Evolutionary conservation across 352 stramenopile genomes (phyloP), one percentile per base, ranked within the genome.

Genomic region (Peronospora belbahrii): DNA sequence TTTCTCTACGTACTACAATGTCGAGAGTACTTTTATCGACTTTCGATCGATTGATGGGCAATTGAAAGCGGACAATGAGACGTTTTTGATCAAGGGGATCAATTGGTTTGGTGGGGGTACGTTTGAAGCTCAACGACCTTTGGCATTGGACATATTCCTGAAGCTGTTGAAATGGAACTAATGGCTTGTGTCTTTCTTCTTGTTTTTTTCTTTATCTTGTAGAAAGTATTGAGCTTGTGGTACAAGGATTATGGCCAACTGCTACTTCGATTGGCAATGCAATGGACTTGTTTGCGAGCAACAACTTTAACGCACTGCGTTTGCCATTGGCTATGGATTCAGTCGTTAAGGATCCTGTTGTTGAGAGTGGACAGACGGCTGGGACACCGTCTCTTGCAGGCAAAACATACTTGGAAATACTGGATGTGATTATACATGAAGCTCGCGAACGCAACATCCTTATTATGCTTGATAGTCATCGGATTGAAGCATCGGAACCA

Each of bases 281-380:
- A 2, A 38, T 83, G 39, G 67, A 83, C 44, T 35, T 81, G 14
- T 66, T 86, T 19, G 41, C 45, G 6, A 56, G 47, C 5, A 65
- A 81, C 35, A 56, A 71, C 43, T 61, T 86, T 15, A 86, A 86
- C 32, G 74, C 74, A 6, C 17, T 86, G 32, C 69, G 74, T 4
- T 57, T 86, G 11, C 74, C 74, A 14, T 43, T 86, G n/a, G 74
- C 74, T n/a, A 68, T 83, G 56, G 74, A 86, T 52, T 77, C 70
- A 13, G 55, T 86, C 4, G 34, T 83, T 2, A 62, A 72, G 28
- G 59, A 83, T 42, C 59, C 59, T 1, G 60, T 39, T 15, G 74
- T 86, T 18, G 51, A 52, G 23, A 62, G 43, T 36, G 65, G 69
- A 24, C 71, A 83, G 54, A 76, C 65, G 4, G 71, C 48, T 23